A percentile compares a stretch with the other conserved stretches of the same genome.
These are phyloP conservation scores for Camellia sinensis DNA, from an alignment of 148 eudicot species.

Conservation along the genomic window DNA sequence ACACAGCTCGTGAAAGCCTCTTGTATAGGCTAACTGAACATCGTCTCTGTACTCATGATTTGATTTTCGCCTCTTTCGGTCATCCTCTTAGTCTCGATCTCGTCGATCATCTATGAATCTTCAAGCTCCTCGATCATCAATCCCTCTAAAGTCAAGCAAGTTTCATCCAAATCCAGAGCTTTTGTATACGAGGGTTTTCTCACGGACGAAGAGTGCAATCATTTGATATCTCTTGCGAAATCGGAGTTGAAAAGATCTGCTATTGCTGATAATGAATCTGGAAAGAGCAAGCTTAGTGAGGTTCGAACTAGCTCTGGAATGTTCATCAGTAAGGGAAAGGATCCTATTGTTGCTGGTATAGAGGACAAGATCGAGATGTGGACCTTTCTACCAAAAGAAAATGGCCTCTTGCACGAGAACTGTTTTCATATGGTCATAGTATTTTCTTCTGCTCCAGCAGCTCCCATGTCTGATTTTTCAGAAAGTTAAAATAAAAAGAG, in stretches of 20 bases:
- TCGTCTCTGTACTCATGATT: conserved; percentile 19
- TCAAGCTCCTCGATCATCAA: conserved; percentile 46
- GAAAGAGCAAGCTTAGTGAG: conserved; percentile 76
- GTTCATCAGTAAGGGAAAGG: conserved; percentile 85
- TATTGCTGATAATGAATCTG: conserved; percentile 80
- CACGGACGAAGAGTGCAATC: conserved; percentile 79
- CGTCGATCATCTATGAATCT: conserved; percentile 24
- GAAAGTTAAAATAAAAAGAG: too few relatives aligned
- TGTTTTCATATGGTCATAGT: too few relatives aligned
- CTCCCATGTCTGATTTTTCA: too few relatives aligned
- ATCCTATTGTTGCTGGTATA: too few relatives aligned
- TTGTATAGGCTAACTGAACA: too few relatives aligned
- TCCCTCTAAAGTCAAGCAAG: conserved; percentile 77
- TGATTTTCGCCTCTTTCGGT: conserved; percentile 22
- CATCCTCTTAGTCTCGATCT: conserved; percentile 28
- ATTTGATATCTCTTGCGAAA: conserved; percentile 75
- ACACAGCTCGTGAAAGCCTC: conserved; percentile 78
- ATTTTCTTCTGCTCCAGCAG: too few relatives aligned
- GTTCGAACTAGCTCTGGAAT: conserved; percentile 97
- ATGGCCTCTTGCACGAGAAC: too few relatives aligned
- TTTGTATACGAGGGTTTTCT: conserved; percentile 85
- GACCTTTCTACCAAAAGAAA: too few relatives aligned
- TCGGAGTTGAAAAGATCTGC: conserved; percentile 81
- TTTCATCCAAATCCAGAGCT: conserved; percentile 92
- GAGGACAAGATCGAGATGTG: too few relatives aligned